Percentiles rank a stretch among this genome's conserved stretches.
phyloP scores from a whole-genome alignment of 2,329 filamentous ascomycete species.

The Colletotrichum cuscutae region DNA sequence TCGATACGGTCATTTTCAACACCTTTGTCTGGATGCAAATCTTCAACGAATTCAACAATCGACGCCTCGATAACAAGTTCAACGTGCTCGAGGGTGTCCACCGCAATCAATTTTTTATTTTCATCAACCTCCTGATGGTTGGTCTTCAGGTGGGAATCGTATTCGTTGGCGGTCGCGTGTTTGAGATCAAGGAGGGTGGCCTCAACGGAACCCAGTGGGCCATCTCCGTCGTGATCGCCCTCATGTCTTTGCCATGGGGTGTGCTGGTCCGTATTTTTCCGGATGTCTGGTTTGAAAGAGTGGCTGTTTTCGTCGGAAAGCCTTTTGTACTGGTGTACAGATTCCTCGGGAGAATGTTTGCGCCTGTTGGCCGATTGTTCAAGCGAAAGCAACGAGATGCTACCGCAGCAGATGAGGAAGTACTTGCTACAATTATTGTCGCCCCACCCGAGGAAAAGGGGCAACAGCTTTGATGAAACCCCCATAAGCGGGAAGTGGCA shows the following conservation, averaged over 20 bases:
- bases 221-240: slow-evolving; percentile 58
- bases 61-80: slow-evolving; percentile 70
- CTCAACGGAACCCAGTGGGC: slow-evolving; percentile 64
- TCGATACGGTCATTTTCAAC: slow-evolving; percentile 82
- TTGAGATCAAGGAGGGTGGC: slow-evolving; percentile 41
- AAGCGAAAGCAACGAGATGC: slow-evolving; percentile 7
- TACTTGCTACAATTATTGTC: slow-evolving; percentile 12
- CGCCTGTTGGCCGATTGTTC: slow-evolving; percentile 13
- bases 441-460: slow-evolving; percentile 12
- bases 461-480: neutral
- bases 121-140: slow-evolving; percentile 67
- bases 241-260: slow-evolving; percentile 61
- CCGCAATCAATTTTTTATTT: slow-evolving; percentile 66
- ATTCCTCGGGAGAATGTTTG: slow-evolving; percentile 1
- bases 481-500: neutral
- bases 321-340: slow-evolving; percentile 12
- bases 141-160: slow-evolving; percentile 67
- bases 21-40: slow-evolving; percentile 92
- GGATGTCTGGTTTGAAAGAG: slow-evolving; percentile 45
- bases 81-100: slow-evolving; percentile 69
- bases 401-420: neutral
- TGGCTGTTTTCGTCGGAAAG: slow-evolving; percentile 15
- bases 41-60: slow-evolving; percentile 71
- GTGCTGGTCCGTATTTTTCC: slow-evolving; percentile 60
- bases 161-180: slow-evolving; percentile 66